Evolutionary conservation across 177 flowering plant genomes (phyloP), one percentile per base, ranked within the genome.

Genomic region (Vitis hybrid): DNA sequence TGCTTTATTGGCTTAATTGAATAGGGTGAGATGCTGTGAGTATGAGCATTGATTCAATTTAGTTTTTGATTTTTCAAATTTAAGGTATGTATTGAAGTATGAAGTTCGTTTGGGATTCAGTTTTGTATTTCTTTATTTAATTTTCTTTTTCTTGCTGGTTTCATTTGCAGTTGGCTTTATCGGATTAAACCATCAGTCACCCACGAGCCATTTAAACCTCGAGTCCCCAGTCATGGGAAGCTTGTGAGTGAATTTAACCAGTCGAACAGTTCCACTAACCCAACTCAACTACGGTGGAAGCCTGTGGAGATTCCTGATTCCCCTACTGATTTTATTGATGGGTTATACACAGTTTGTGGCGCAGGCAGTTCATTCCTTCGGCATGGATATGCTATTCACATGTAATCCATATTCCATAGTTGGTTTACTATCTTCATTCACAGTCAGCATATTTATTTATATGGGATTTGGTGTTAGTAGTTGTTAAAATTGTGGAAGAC

Each of bases 341-440:
- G 97, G 39, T 65, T 94, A 52, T 87, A 74, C 69, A 89, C 97
- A 1, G 76, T 92, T 1, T 91, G 97, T 68, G 98, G 98, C 3
- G 89, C 95, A 57, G 98, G 98, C 63, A 94, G 97, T 79, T 89
- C 98, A 10, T 92, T 80, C 67, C 94, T 92, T 60, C 91, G 97
- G n/a, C 92, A 92, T 81, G 98, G 97, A 74, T 92, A 64, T 72
- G 97, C 98, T 21, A 80, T 92, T 83, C 98, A 94, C 93, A 94
- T 92, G 98, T 94, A 91, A 84, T 70, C 75, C 67, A 70, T 77
- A 64, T 61, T 77, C 65, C 68, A 11, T 65, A 12, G 18, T 62
- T 62, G 7, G 58, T 68, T 72, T 52, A 9, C 4, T 64, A 30
- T 45, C 17, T 66, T 12, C 30, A 68, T 30, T 23, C 26, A 21